A percentile compares a stretch with the other conserved stretches of the same genome.
Evolutionary conservation across 176 grass and related monocot species (phyloP).

Genomic region (Cenchrus fungigraminus): DNA sequence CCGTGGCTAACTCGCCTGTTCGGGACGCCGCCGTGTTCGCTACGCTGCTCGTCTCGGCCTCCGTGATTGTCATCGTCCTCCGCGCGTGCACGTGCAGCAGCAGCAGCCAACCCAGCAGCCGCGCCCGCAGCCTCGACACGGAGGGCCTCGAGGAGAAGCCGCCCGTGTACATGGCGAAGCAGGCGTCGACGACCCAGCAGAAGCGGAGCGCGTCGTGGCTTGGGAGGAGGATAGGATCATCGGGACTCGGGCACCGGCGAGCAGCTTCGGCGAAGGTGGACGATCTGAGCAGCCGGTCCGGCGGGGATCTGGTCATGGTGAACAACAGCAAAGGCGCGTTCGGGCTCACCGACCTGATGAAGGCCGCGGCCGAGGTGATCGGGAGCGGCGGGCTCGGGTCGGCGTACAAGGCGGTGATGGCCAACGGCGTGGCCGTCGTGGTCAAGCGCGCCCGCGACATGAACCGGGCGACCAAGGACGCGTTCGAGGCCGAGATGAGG

Average conservation of each 20-base stretch:
- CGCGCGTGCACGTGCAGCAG: neutral
- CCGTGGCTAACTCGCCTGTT: neutral
- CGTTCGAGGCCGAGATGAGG: conserved; percentile 74
- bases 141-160: conserved; percentile 47
- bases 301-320: conserved; percentile 67
- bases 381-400: conserved; percentile 70
- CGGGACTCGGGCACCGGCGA: conserved; percentile 14
- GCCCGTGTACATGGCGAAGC: conserved; percentile 45
- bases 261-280: neutral
- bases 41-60: conserved; percentile 6
- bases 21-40: conserved; percentile 12
- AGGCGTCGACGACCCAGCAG: conserved; percentile 6
- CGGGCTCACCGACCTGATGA: conserved; percentile 85
- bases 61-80: conserved; percentile 14
- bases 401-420: conserved; percentile 86
- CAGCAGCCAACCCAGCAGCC: neutral
- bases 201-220: conserved; percentile 52
- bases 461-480: conserved; percentile 68
- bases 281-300: conserved; percentile 15
- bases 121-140: conserved; percentile 28
- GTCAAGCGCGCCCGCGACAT: conserved; percentile 90
- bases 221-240: conserved; percentile 31
- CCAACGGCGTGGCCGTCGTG: conserved; percentile 55
- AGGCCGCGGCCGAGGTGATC: conserved; percentile 82
- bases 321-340: conserved; percentile 77